These are phyloP conservation scores for Picochlorum sp. DNA, from an alignment of 139 green algal species.

Conservation along the genomic window DNA sequence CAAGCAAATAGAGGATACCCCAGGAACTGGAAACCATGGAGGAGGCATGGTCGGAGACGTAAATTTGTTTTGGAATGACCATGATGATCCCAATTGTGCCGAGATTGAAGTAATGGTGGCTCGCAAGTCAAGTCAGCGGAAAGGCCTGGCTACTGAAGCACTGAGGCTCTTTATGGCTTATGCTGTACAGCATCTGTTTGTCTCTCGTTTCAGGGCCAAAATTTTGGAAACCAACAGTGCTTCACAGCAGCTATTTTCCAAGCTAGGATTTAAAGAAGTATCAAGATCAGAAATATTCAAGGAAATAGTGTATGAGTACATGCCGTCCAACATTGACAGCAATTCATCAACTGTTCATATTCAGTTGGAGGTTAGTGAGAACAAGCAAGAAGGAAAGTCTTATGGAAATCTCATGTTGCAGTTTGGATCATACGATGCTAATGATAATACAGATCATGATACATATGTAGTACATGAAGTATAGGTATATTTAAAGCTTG, in stretches of 20 bases:
- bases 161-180: slow-evolving; percentile 69
- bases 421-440: no score
- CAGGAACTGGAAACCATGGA: slow-evolving; percentile 22
- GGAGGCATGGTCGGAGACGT: slow-evolving; percentile 48
- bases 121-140: slow-evolving; percentile 34
- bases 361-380: no score
- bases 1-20: slow-evolving; percentile 15
- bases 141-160: slow-evolving; percentile 51
- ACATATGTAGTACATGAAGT: no score
- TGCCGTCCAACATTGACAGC: no score
- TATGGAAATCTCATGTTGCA: no score
- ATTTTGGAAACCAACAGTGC: slow-evolving; percentile 52
- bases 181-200: slow-evolving; percentile 7
- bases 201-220: slow-evolving; percentile 51
- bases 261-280: slow-evolving; percentile 46
- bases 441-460: no score
- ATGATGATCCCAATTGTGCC: slow-evolving; percentile 15
- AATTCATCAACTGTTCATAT: no score
- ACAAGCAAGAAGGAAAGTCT: no score
- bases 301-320: slow-evolving; percentile 41
- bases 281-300: slow-evolving; percentile 42
- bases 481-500: no score
- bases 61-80: slow-evolving; percentile 47
- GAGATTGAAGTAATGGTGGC: slow-evolving; percentile 68
- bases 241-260: slow-evolving; percentile 50